Evolutionary conservation across 768 basidiomycete species (phyloP), one percentile per base, ranked within the genome.

Genomic region (Leccinellum albellum): DNA sequence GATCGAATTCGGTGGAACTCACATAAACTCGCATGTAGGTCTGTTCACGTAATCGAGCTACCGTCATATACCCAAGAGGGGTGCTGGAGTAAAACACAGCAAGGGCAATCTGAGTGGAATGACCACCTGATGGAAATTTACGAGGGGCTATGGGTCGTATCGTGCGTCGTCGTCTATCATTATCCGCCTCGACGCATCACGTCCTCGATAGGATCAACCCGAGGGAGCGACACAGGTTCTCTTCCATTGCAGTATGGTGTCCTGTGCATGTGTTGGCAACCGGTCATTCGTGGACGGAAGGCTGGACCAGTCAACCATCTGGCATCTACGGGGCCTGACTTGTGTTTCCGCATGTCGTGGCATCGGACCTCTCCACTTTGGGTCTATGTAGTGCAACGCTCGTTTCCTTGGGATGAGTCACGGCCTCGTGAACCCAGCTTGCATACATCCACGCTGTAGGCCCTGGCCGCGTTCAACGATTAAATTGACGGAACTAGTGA

Each of bases 21-120:
- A 15, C n/a, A 26, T 67, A 21, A 32, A 42, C 13, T 17, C 51
- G 20, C 40, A 57, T 26, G 58, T n/a, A n/a, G n/a, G 65, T 40
- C 23, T 44, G 14, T 51, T 54, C 37, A 55, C 49, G n/a, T 52
- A 55, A 15, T 23, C 29, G 10, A 12, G 46, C 21, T 42, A 31
- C 32, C 46, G 53, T 13, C 46, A 50, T 13, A 46, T 57, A 26
- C 33, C 15, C 28, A 28, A 6, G 28, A 28, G 7, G 28, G 28
- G 6, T 28, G 33, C n/a, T 33, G 33, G 6, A 33, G 14, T 33
- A 15, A 33, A 33, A 15, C 33, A 6, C 31, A 24, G 32, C n/a
- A 37, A 3, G 42, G 7, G 10, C 23, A 45, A 14, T 29, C 28
- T 37, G 14, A 40, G 17, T 52, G 24, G 6, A 51, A 24, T 26